Percentiles rank a stretch among this genome's conserved stretches.
Evolutionary conservation across 805 yeast genomes (phyloP).

Genomic region (Suhomyces faveliae): DNA sequence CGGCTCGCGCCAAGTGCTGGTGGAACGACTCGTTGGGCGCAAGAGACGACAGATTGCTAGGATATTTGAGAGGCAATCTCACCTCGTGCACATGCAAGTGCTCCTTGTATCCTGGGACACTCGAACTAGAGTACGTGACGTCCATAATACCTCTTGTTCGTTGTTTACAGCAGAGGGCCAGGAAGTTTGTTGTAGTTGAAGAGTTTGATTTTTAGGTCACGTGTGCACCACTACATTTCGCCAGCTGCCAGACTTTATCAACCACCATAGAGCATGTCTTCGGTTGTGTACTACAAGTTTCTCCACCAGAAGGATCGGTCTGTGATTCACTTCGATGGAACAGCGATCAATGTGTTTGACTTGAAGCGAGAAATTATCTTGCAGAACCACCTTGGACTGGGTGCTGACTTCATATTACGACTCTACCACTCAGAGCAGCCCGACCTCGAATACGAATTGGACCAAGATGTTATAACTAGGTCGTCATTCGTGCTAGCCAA

Average conservation of each 20-base stretch:
- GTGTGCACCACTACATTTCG: background rate
- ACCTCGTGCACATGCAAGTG: constrained; percentile 17
- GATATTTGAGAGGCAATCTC: constrained; percentile 27
- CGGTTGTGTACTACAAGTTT: constrained; percentile 84
- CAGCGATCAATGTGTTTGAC: constrained; percentile 94
- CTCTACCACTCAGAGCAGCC: constrained; percentile 60
- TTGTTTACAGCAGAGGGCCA: no score
- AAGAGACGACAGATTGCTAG: constrained; percentile 3
- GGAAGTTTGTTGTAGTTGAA: background rate
- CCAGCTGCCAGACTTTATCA: background rate
- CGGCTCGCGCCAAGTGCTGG: constrained; percentile 16
- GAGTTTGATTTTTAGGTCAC: constrained; percentile 3
- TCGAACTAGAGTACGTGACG: constrained; percentile 18
- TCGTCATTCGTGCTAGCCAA: constrained; percentile 80
- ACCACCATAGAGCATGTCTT: constrained; percentile 56
- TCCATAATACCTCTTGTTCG: constrained; percentile 10
- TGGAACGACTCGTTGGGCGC: constrained; percentile 26
- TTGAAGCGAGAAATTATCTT: constrained; percentile 84
- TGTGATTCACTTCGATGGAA: constrained; percentile 88
- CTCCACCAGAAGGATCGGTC: constrained; percentile 78
- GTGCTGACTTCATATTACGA: constrained; percentile 77
- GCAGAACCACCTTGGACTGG: constrained; percentile 77
- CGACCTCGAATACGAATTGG: constrained; percentile 75
- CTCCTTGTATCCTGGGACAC: constrained; percentile 18
- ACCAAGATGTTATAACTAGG: constrained; percentile 86